A percentile compares a stretch with the other conserved stretches of the same genome.
Evolutionary conservation across 2,329 filamentous ascomycete species (phyloP).

Genomic region (Trichoderma arundinaceum): DNA sequence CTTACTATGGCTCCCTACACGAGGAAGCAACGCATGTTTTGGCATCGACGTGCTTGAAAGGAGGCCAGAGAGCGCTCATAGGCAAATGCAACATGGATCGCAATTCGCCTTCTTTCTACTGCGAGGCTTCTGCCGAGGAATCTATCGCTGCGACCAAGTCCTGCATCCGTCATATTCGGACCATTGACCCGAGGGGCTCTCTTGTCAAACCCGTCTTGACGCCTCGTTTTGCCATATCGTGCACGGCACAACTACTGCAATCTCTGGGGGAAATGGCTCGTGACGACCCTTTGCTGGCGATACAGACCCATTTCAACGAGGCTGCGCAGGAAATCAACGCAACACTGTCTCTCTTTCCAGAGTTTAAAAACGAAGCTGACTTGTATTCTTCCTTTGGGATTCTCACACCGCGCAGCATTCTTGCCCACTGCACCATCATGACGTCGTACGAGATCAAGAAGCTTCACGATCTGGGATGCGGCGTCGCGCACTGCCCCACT

Average conservation of each 20-base stretch:
- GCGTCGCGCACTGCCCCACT: slow-evolving; percentile 68
- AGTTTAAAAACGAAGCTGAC: slow-evolving; percentile 62
- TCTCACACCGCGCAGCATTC: slow-evolving; percentile 60
- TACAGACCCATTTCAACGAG: slow-evolving; percentile 73
- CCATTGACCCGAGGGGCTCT: slow-evolving; percentile 50
- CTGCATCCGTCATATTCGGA: slow-evolving; percentile 55
- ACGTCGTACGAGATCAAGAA: slow-evolving; percentile 59
- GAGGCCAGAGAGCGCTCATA: slow-evolving; percentile 64
- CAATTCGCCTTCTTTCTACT: slow-evolving; percentile 60
- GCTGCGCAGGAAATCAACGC: slow-evolving; percentile 63
- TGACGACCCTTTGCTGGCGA: slow-evolving; percentile 55
- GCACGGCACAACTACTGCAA: slow-evolving; percentile 57
- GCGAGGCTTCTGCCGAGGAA: slow-evolving; percentile 52
- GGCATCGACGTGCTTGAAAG: slow-evolving; percentile 57
- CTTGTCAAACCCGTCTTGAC: slow-evolving; percentile 60
- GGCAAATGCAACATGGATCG: slow-evolving; percentile 68
- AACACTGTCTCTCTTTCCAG: slow-evolving; percentile 61
- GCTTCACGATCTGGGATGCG: slow-evolving; percentile 56
- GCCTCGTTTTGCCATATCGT: slow-evolving; percentile 67
- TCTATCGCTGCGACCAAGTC: slow-evolving; percentile 57
- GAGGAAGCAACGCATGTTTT: slow-evolving; percentile 62
- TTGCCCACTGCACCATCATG: slow-evolving; percentile 71
- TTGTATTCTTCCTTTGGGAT: slow-evolving; percentile 63
- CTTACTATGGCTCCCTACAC: slow-evolving; percentile 65
- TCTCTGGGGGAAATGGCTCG: slow-evolving; percentile 61